phyloP scores from a whole-genome alignment of 441 rosid genomes.

The Syzygium syzygioides region DNA sequence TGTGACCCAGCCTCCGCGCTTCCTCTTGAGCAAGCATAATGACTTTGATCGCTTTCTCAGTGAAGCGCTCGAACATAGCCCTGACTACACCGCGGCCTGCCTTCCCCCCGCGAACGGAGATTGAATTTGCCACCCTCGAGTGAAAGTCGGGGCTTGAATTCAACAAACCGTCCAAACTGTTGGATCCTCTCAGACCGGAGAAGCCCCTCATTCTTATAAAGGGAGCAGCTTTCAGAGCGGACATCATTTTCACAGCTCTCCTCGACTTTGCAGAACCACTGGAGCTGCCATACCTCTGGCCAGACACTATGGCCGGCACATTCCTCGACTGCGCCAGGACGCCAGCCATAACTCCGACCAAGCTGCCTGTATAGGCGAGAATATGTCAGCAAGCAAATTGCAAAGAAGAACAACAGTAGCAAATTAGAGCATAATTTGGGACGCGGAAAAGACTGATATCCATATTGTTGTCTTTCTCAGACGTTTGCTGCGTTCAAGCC shows the following conservation, averaged over 20 bases:
- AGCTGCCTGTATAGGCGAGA: not conserved
- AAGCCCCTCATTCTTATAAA: conserved; percentile 38
- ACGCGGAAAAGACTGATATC: not conserved
- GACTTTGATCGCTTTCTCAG: conserved; percentile 95
- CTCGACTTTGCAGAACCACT: conserved; percentile 38
- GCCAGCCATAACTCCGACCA: conserved; percentile 48
- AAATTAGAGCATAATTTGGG: not conserved
- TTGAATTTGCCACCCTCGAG: conserved; percentile 31
- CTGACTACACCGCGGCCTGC: conserved; percentile 43
- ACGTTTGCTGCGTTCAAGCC: not conserved
- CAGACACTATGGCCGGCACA: conserved; percentile 32
- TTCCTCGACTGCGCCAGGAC: conserved; percentile 49
- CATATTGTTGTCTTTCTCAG: not conserved
- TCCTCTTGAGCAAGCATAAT: conserved; percentile 99
- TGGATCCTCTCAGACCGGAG: conserved; percentile 58
- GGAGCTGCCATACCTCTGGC: conserved; percentile 33
- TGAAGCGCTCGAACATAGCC: conserved; percentile 97
- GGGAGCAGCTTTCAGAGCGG: conserved; percentile 26
- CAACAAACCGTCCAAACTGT: conserved; percentile 38
- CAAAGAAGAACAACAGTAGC: not conserved
- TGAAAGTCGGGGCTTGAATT: conserved; percentile 39
- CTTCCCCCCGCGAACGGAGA: conserved; percentile 35
- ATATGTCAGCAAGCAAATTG: not conserved
- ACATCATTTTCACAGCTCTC: conserved; percentile 44
- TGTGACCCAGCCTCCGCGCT: conserved; percentile 96